These are phyloP conservation scores for Colletotrichum cuscutae DNA, from an alignment of 2,329 filamentous ascomycete genomes.

Conservation along the genomic window DNA sequence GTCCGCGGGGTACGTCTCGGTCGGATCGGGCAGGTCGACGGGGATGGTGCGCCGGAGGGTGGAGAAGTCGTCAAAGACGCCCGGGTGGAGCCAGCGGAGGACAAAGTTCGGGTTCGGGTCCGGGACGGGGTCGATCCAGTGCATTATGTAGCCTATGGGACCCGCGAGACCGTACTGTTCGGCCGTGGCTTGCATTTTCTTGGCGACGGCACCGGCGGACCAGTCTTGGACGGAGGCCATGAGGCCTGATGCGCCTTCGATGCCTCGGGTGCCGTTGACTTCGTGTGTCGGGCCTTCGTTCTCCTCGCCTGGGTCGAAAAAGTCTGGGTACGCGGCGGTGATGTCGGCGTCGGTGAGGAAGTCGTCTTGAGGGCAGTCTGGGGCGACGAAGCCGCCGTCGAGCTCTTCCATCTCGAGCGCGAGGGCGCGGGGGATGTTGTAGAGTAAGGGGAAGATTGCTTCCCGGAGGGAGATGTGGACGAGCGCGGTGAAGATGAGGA, in stretches of 20 bases:
- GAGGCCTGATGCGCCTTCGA: slow-evolving; percentile 52
- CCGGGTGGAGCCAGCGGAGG: slow-evolving; percentile 79
- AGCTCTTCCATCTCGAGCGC: slow-evolving; percentile 62
- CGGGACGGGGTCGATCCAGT: slow-evolving; percentile 41
- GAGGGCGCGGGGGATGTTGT: slow-evolving; percentile 82
- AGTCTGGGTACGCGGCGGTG: slow-evolving; percentile 20
- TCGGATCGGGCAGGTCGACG: slow-evolving; percentile 39
- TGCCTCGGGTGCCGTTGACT: slow-evolving; percentile 42
- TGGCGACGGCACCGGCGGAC: slow-evolving; percentile 49
- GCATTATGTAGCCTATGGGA: slow-evolving; percentile 41
- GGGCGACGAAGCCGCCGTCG: neutral
- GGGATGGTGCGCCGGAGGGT: slow-evolving; percentile 46
- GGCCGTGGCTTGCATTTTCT: slow-evolving; percentile 43
- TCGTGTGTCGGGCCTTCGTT: slow-evolving; percentile 37
- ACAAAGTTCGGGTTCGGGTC: slow-evolving; percentile 59
- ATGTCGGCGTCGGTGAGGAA: slow-evolving; percentile 27
- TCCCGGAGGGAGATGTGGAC: slow-evolving; percentile 79
- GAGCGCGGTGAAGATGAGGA: slow-evolving; percentile 79
- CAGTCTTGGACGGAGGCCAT: slow-evolving; percentile 44
- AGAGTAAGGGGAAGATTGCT: slow-evolving; percentile 80
- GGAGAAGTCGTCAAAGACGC: slow-evolving; percentile 77
- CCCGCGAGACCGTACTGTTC: slow-evolving; percentile 42
- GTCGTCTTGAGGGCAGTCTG: slow-evolving; percentile 9
- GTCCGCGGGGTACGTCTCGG: slow-evolving; percentile 59
- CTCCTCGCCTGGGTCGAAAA: slow-evolving; percentile 38